These are phyloP conservation scores for Exutisphaerella laricina DNA, from an alignment of 2,329 filamentous ascomycete genomes.

Conservation along the genomic window DNA sequence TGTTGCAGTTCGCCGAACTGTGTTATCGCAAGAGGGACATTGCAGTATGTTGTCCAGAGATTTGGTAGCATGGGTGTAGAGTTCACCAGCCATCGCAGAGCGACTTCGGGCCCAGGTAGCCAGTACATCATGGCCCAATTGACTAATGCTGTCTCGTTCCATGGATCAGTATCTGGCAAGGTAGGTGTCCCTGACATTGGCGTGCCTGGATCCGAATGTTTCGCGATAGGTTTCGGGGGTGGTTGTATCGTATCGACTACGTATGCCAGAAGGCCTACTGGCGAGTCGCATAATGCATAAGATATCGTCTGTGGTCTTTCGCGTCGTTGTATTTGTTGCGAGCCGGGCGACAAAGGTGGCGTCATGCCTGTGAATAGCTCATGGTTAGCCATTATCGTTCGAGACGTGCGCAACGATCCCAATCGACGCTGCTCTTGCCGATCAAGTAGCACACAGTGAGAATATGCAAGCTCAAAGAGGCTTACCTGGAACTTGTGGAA, in stretches of 20 bases:
- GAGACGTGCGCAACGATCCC: too few relatives aligned
- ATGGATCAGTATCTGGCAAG: slow-evolving; percentile 13
- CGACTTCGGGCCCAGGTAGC: slow-evolving; percentile 60
- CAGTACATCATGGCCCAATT: slow-evolving; percentile 58
- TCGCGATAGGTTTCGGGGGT: neutral
- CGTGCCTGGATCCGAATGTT: neutral
- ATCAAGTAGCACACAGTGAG: too few relatives aligned
- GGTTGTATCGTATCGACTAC: slow-evolving; percentile 37
- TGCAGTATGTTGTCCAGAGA: slow-evolving; percentile 29
- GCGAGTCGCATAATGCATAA: slow-evolving; percentile 59
- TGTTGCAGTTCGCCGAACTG: slow-evolving; percentile 28
- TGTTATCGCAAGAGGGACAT: slow-evolving; percentile 38
- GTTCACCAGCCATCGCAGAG: slow-evolving; percentile 48
- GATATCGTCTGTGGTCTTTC: slow-evolving; percentile 50
- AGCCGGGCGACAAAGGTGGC: slow-evolving; percentile 19
- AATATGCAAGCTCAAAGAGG: too few relatives aligned
- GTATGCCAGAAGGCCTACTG: slow-evolving; percentile 53
- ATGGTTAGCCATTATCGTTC: too few relatives aligned
- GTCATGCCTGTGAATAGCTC: too few relatives aligned
- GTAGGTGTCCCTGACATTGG: neutral
- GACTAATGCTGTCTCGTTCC: slow-evolving; percentile 49
- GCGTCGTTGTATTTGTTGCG: slow-evolving; percentile 2
- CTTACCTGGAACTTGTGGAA: slow-evolving; percentile 1
- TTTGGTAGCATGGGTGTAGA: slow-evolving; percentile 22
- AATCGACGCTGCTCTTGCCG: too few relatives aligned